phyloP scores from a whole-genome alignment of 768 basidiomycete species.

The Lactarius tabidus region DNA sequence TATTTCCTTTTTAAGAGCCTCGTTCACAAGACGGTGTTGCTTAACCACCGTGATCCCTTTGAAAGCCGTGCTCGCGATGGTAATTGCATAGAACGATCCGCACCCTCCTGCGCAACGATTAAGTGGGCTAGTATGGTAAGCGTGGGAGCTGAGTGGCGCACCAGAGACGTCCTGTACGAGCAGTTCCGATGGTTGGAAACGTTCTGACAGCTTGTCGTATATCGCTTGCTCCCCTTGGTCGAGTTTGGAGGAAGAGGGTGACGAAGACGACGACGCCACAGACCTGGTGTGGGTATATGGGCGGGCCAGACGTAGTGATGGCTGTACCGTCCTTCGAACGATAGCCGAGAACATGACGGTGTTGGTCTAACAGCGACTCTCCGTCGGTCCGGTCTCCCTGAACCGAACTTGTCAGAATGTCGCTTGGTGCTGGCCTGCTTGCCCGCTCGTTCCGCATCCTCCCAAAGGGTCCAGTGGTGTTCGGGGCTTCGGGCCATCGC shows the following conservation, averaged over 20 bases:
- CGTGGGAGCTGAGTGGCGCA: slow-evolving; percentile 35
- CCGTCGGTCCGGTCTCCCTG: not conserved
- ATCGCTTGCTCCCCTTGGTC: slow-evolving; percentile 70
- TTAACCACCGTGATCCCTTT: slow-evolving; percentile 83
- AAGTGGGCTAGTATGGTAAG: not conserved
- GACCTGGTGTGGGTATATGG: slow-evolving; percentile 23
- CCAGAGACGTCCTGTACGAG: slow-evolving; percentile 95
- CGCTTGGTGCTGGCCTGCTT: not conserved
- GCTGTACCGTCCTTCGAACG: slow-evolving; percentile 27
- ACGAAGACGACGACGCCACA: slow-evolving; percentile 6
- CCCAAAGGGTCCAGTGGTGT: not conserved
- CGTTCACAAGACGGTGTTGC: slow-evolving; percentile 89
- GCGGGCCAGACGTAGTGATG: slow-evolving; percentile 21
- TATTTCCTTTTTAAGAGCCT: slow-evolving; percentile 84
- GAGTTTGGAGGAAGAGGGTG: slow-evolving; percentile 27
- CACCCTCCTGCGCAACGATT: slow-evolving; percentile 69
- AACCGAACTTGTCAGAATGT: not conserved
- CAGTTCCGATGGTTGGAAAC: slow-evolving; percentile 75
- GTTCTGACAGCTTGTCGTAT: slow-evolving; percentile 62
- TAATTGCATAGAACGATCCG: slow-evolving; percentile 94
- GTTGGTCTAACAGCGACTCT: not conserved
- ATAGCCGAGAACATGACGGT: slow-evolving; percentile 29
- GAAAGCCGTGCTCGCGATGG: slow-evolving; percentile 81
- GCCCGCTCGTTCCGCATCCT: not conserved
- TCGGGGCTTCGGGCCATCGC: not conserved